Percentiles rank a stretch among this genome's conserved stretches.
Conservation (phyloP, 2,329 filamentous ascomycete genomes). For the Onygena corvina region DNA sequence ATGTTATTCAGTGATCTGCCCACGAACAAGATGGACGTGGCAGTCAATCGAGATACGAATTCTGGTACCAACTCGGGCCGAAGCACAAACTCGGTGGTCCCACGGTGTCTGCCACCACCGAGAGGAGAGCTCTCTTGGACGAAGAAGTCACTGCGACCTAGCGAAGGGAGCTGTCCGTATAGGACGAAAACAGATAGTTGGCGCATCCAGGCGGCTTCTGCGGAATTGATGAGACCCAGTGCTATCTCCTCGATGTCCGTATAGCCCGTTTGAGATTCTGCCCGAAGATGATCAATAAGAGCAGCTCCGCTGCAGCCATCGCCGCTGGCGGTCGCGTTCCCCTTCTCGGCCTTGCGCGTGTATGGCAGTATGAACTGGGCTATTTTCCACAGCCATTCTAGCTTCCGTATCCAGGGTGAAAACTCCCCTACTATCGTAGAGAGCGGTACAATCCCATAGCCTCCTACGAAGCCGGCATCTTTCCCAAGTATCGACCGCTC, state of each 20-base stretch:
- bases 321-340: conserved; percentile 16
- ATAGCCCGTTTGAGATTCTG: conserved; percentile 76
- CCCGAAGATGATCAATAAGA: conserved; percentile 64
- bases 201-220: conserved; percentile 83
- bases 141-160: conserved; percentile 79
- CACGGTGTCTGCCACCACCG: conserved; percentile 29
- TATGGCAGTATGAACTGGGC: conserved; percentile 53
- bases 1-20: conserved; percentile 82
- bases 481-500: conserved; percentile 64
- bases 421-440: conserved; percentile 77
- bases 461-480: conserved; percentile 71
- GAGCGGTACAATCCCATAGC: conserved; percentile 84
- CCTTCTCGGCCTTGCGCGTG: conserved; percentile 22
- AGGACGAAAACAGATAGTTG: conserved; percentile 84
- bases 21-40: conserved; percentile 76
- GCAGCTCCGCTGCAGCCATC: conserved; percentile 51
- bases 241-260: conserved; percentile 70
- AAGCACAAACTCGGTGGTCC: conserved; percentile 46
- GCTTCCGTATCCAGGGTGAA: conserved; percentile 66
- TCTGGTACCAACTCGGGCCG: conserved; percentile 55
- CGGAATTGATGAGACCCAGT: conserved; percentile 57
- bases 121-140: conserved; percentile 43
- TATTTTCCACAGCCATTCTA: conserved; percentile 76
- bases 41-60: conserved; percentile 64
- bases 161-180: conserved; percentile 68